Evolutionary conservation across 2,329 filamentous ascomycete species (phyloP), one percentile per base, ranked within the genome.

Genomic region (Fusarium nygamai): DNA sequence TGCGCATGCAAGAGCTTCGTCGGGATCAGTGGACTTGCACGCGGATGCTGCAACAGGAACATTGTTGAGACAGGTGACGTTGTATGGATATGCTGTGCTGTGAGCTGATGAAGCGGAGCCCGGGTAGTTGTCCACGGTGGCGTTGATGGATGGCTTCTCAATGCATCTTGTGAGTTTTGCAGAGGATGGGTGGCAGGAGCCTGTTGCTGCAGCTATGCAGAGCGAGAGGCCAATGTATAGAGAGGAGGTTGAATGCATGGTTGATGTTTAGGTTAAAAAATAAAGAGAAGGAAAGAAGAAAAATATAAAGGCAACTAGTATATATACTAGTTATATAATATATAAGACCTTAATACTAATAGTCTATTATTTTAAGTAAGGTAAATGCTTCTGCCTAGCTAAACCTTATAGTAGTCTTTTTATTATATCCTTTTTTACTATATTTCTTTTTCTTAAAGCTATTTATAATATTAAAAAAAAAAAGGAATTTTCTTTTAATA

Each of bases 51-150:
- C 63, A 6, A 72, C 69, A 5, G 70, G 70, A 19, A 72, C 63
- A 9, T 36, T 20, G 8, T 57, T 85, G 85, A 2, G 87, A 85
- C 43, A 33, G 20, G 27, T 61, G 36, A 61, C 16, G 5, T 53
- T 41, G 29, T 61, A 61, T 2, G 58, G 46, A 38, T 61, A 61
- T 17, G 24, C 11, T 6, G 36, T 34, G 13, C 14, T 39, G 11
- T 53, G 16, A 27, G 11, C 13, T 43, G 13, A 20, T 11, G 12
- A 19, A 22, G 12, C 24, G 13, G 46, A 53, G 9, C 58, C 58
- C 6, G 58, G 58, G 31, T 61, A 61, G 36, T 61, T 61, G 7
- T 41, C 13, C 13, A 27, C 34, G 14, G 58, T 61, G 16, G 58
- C 46, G 6, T 61, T 61, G 7, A 54, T 41, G 5, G 58, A 41